Percentiles rank a stretch among this genome's conserved stretches.
These are phyloP conservation scores for Tricholoma saponaceum DNA, from an alignment of 768 basidiomycete species.

Conservation along the genomic window DNA sequence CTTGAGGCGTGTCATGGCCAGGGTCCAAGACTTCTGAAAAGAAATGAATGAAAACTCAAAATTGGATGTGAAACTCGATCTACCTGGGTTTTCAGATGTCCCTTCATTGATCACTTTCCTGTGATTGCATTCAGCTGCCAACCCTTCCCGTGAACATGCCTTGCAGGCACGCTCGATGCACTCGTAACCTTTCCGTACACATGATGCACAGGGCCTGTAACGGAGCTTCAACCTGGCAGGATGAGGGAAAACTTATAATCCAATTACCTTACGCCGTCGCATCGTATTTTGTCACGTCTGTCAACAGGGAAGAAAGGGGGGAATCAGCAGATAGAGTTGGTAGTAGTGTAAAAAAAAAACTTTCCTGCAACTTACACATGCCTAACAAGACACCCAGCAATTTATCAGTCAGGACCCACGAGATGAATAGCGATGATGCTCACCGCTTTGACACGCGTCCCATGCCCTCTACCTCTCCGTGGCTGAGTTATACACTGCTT, in stretches of 20 bases:
- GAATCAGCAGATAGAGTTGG: conserved; percentile 7
- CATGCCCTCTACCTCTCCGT: conserved; percentile 53
- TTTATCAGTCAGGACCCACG: conserved; percentile 7
- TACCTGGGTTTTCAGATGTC: conserved; percentile 21
- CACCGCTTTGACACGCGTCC: conserved; percentile 58
- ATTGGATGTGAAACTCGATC: background rate
- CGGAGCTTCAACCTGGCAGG: background rate
- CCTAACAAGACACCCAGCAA: conserved; percentile 30
- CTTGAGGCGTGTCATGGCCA: conserved; percentile 1
- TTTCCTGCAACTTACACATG: conserved; percentile 59
- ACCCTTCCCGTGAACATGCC: conserved; percentile 40
- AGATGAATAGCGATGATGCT: conserved; percentile 18
- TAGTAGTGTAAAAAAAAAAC: conserved; percentile 8
- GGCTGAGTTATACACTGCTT: conserved; percentile 47
- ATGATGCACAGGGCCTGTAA: conserved; percentile 47
- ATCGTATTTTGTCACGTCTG: conserved; percentile 61
- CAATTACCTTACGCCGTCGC: conserved; percentile 51
- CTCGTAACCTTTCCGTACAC: conserved; percentile 46
- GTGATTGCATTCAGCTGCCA: conserved; percentile 43
- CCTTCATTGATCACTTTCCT: conserved; percentile 22
- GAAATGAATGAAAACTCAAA: background rate
- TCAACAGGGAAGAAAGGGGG: conserved; percentile 5
- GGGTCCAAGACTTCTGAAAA: conserved; percentile 4
- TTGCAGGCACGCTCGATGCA: conserved; percentile 48
- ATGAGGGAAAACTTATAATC: background rate